Base-by-base conservation (phyloP, 768 basidiomycete genomes). In the Kwoniella sp. region DNA sequence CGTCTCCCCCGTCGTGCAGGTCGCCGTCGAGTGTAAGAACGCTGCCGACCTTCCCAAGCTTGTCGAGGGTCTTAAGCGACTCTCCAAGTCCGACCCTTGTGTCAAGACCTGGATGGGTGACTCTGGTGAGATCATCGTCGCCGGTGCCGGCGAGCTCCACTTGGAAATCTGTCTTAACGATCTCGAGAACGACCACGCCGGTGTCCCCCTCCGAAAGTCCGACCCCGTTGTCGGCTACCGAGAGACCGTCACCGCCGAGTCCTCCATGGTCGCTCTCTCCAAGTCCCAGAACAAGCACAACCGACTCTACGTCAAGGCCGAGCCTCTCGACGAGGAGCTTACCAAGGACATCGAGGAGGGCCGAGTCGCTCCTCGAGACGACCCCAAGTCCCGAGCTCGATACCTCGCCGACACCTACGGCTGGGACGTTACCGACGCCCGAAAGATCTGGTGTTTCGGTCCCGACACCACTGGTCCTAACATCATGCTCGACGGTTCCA, bases 211-310 rank as follows among this genome's bases (percentile, higher is more conserved):
- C 82, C 96, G 95, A 85, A 90, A 92, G 74, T 98, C 96, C 34
- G 92, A 95, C 83, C 81, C 83, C 73, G 95, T 99, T 81, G 95
- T 99, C 73, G 90, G 90, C 56, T 98, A 97, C 85, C 87, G 93
- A 82, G 96, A 98, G 86, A 97, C 96, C 15, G 94, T 99, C 82
- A 92, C 89, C 83, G 83, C 92, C 58, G 93, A 98, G 83, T 98
- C 96, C 5, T 87, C 88, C 56, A 98, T 98, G 74, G 89, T 92
- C 73, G 96, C 96, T 29, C 86, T 99, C 41, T 98, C 96, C 65
- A 99, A 99, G 83, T 98, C 96, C 23, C 96, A 97, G 84, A 98
- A 99, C 87, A 99, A 98, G 86, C 96, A 99, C 88, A 99, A 99
- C 82, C 91, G 96, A 84, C 86, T 99, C 64, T 99, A 89, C 82